phyloP scores from a whole-genome alignment of 148 eudicot genomes.

The Fallopia convolvulus region DNA sequence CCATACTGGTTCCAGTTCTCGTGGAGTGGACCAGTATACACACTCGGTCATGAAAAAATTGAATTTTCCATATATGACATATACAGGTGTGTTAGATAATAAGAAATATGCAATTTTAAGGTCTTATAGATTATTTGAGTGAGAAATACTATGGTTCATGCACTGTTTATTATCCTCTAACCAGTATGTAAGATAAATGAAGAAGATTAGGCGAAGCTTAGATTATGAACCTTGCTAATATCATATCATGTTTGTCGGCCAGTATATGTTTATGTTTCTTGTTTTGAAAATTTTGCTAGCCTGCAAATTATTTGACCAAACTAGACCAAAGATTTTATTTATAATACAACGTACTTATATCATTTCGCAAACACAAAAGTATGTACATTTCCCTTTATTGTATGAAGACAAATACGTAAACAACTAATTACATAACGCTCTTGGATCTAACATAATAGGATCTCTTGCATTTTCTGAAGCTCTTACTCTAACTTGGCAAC shows the following conservation, averaged over 20 bases:
- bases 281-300: background rate
- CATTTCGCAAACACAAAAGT: no score
- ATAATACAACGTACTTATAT: no score
- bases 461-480: background rate
- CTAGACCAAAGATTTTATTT: background rate
- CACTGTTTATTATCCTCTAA: no score
- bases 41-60: no score
- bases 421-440: background rate
- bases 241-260: background rate
- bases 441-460: background rate
- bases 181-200: no score
- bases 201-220: background rate
- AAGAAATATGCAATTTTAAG: background rate
- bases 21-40: no score
- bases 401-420: no score
- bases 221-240: background rate
- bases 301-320: background rate
- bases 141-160: background rate
- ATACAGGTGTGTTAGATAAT: background rate
- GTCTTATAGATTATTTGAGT: background rate
- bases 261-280: background rate
- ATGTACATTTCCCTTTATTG: no score
- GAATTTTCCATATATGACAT: background rate
- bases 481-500: background rate
- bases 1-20: no score